Evolutionary conservation across 768 basidiomycete genomes (phyloP).

Genomic region (Boletus subcaerulescens): DNA sequence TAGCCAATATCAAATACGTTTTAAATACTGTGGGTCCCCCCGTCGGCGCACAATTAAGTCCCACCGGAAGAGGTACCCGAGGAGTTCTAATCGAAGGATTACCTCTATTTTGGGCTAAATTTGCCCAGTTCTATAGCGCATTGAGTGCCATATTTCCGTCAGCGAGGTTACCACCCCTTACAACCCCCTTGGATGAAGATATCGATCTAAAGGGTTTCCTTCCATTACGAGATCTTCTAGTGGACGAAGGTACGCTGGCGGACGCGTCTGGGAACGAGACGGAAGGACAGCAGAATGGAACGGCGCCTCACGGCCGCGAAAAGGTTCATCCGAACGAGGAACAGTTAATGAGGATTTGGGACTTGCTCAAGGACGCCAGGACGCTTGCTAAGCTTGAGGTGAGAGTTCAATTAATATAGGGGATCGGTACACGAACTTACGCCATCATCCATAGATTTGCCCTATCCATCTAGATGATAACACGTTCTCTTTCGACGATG

Average conservation of each 20-base stretch:
- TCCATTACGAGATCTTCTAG: slow-evolving; percentile 68
- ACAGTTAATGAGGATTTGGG: slow-evolving; percentile 90
- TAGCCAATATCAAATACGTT: slow-evolving; percentile 69
- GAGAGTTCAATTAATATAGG: slow-evolving; percentile 18
- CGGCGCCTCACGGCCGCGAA: slow-evolving; percentile 32
- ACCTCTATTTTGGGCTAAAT: slow-evolving; percentile 68
- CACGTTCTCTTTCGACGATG: slow-evolving; percentile 18
- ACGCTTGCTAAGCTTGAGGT: slow-evolving; percentile 60
- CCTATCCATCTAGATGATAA: slow-evolving; percentile 24
- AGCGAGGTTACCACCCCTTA: slow-evolving; percentile 53
- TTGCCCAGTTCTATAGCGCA: slow-evolving; percentile 60
- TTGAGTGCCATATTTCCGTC: slow-evolving; percentile 69
- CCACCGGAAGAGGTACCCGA: slow-evolving; percentile 17
- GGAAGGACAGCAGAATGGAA: slow-evolving; percentile 24
- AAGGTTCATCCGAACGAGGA: slow-evolving; percentile 90
- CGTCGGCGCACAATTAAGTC: slow-evolving; percentile 13
- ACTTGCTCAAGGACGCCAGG: slow-evolving; percentile 72
- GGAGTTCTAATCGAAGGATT: slow-evolving; percentile 32
- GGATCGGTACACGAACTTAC: slow-evolving; percentile 13
- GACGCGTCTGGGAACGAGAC: slow-evolving; percentile 19
- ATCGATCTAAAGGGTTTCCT: slow-evolving; percentile 83
- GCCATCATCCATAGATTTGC: slow-evolving; percentile 18
- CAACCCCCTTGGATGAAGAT: slow-evolving; percentile 81
- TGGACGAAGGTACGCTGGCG: slow-evolving; percentile 18
- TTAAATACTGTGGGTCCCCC: slow-evolving; percentile 40